Evolutionary conservation across 2,329 filamentous ascomycete species (phyloP), one percentile per base, ranked within the genome.

Genomic region (Botryotinia calthae): DNA sequence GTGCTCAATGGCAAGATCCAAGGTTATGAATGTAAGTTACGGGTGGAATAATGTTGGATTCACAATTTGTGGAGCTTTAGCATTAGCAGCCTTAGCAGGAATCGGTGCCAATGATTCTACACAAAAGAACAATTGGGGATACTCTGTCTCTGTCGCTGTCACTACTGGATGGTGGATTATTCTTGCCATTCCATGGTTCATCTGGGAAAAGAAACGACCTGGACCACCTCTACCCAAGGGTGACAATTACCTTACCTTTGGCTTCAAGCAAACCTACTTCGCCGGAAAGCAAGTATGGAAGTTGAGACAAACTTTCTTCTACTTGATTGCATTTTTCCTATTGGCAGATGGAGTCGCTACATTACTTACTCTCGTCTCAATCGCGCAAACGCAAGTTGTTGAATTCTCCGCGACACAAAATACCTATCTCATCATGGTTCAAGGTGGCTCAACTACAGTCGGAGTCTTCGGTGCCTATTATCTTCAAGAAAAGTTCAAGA

Each of bases 11-110:
- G 76, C 76, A 46, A 75, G 78, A 28, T 79, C 78, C 8, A 78
- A 77, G 56, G 79, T 80, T 25, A 80, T 80, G 79, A 80, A 80
- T 61, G 71, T 79, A n/a, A 79, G 77, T 64, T 80, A 78, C 59
- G 76, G 73, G 2, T 79, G 76, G 77, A 80, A 80, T 51, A 80
- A 79, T 71, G 73, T 79, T 67, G 79, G 79, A 8, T 80, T 79
- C 48, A 76, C 75, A 18, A 56, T 79, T 22, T 79, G 77, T 72
- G 73, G 75, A 14, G 79, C 79, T 28, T 69, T 80, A 10, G 77
- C 76, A 22, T 74, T 80, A 12, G 79, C 72, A 44, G 78, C 78
- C 25, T 74, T 80, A 10, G 72, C 74, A 46, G 79, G 79, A 12
- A 66, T 80, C 4, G 74, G 74, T 12, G 79, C 79, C 2, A 72